These are phyloP conservation scores for Trifolium dubium DNA, from an alignment of 306 rosid genomes.

Conservation along the genomic window DNA sequence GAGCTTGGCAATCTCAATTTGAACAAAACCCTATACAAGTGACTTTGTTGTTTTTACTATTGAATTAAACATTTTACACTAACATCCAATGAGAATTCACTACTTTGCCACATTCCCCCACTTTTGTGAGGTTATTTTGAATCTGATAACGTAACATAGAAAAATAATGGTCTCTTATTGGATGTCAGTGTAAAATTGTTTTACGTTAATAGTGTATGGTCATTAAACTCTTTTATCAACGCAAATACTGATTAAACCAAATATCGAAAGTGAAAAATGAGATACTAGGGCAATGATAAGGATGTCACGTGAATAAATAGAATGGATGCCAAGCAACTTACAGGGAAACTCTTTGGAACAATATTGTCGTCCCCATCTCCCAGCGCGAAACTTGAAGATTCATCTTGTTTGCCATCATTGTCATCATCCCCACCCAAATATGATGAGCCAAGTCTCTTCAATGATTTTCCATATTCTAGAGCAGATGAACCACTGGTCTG, in stretches of 20 bases:
- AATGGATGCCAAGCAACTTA: conserved; percentile 51
- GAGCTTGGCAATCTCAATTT: conserved; percentile 26
- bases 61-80: no score
- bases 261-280: background rate
- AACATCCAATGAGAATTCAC: no score
- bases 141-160: no score
- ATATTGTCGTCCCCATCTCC: conserved; percentile 62
- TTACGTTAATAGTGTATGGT: no score
- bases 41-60: background rate
- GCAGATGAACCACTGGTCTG: conserved; percentile 66
- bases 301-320: conserved; percentile 24
- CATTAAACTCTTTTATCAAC: background rate
- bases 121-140: no score
- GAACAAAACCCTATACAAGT: conserved; percentile 14
- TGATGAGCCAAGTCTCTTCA: conserved; percentile 81
- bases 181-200: no score
- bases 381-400: conserved; percentile 60
- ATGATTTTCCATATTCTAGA: conserved; percentile 79
- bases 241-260: conserved; percentile 21
- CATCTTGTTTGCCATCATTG: conserved; percentile 67
- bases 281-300: conserved; percentile 16
- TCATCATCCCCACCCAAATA: conserved; percentile 79
- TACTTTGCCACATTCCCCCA: no score
- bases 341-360: conserved; percentile 78
- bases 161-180: no score